These are phyloP conservation scores for Trypanosoma lewisi DNA, from an alignment of 208 protist species.

Conservation along the genomic window DNA sequence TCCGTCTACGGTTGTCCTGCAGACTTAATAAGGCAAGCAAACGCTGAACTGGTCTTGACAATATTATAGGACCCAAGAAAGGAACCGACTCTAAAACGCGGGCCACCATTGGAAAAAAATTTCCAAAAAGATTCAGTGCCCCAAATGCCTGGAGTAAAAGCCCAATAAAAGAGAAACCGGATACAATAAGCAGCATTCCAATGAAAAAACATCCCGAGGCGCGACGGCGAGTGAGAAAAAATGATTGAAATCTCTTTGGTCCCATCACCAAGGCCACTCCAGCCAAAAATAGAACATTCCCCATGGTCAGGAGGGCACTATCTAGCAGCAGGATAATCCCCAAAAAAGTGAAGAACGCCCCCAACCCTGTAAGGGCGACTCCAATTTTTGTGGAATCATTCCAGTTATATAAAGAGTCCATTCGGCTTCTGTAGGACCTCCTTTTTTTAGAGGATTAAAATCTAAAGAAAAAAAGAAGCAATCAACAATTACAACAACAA, in stretches of 20 bases:
- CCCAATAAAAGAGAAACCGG: slow-evolving; percentile 77
- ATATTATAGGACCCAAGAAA: slow-evolving; percentile 73
- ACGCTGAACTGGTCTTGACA: slow-evolving; percentile 58
- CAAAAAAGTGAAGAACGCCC: slow-evolving; percentile 77
- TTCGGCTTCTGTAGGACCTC: neutral
- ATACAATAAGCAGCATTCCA: slow-evolving; percentile 80
- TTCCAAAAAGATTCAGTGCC: slow-evolving; percentile 88
- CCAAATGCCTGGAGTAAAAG: slow-evolving; percentile 85
- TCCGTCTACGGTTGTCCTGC: slow-evolving; percentile 44
- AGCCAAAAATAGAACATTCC: slow-evolving; percentile 85
- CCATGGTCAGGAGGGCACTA: slow-evolving; percentile 86
- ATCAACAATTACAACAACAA: slow-evolving; percentile 3
- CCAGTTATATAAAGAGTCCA: slow-evolving; percentile 90
- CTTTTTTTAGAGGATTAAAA: neutral
- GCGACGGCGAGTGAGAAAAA: slow-evolving; percentile 76
- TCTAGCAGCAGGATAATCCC: slow-evolving; percentile 83
- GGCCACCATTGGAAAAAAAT: slow-evolving; percentile 87
- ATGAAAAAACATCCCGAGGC: slow-evolving; percentile 85
- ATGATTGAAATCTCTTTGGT: slow-evolving; percentile 59
- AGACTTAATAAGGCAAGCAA: slow-evolving; percentile 41
- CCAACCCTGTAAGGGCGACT: slow-evolving; percentile 77
- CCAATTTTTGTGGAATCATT: slow-evolving; percentile 90
- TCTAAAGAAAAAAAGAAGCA: neutral
- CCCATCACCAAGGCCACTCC: slow-evolving; percentile 89
- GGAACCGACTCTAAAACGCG: slow-evolving; percentile 87